These are phyloP conservation scores for Hemileccinum rubropunctum DNA, from an alignment of 768 basidiomycete species.

Conservation along the genomic window DNA sequence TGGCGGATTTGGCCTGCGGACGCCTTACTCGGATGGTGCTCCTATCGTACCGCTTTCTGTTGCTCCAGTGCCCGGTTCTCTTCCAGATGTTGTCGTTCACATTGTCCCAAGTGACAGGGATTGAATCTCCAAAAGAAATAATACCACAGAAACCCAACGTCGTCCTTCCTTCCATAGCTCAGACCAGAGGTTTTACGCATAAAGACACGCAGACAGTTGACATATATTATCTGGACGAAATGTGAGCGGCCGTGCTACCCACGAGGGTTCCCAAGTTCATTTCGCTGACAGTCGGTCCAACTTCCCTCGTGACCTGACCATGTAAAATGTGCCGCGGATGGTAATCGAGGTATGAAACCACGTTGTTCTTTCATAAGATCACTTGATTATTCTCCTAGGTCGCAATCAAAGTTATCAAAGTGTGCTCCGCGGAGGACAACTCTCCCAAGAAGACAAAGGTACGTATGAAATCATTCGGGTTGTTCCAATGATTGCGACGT, in stretches of 20 bases:
- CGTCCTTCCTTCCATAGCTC: too few species aligned
- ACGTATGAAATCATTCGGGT: too few species aligned
- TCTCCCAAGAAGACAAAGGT: not conserved
- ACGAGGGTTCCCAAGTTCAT: not conserved
- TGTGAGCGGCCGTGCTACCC: not conserved
- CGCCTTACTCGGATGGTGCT: too few species aligned
- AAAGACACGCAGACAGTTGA: not conserved
- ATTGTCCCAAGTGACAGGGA: too few species aligned
- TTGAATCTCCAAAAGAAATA: too few species aligned
- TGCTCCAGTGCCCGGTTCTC: too few species aligned
- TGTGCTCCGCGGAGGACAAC: not conserved
- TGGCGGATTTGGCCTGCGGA: too few species aligned
- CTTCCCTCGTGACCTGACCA: too few species aligned
- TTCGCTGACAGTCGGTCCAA: not conserved
- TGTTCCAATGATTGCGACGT: constrained; percentile 1
- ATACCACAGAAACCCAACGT: too few species aligned
- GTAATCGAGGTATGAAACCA: not conserved
- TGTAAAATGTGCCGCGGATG: not conserved
- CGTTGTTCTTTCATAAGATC: not conserved
- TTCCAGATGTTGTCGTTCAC: too few species aligned
- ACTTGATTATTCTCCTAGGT: constrained; percentile 1
- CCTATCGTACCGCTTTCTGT: too few species aligned
- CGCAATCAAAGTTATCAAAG: constrained; percentile 1
- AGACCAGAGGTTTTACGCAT: too few species aligned
- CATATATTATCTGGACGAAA: not conserved